A percentile compares a stretch with the other conserved stretches of the same genome.
These are phyloP conservation scores for Teunomyces aglyptinius DNA, from an alignment of 805 yeast genomes.

Conservation along the genomic window DNA sequence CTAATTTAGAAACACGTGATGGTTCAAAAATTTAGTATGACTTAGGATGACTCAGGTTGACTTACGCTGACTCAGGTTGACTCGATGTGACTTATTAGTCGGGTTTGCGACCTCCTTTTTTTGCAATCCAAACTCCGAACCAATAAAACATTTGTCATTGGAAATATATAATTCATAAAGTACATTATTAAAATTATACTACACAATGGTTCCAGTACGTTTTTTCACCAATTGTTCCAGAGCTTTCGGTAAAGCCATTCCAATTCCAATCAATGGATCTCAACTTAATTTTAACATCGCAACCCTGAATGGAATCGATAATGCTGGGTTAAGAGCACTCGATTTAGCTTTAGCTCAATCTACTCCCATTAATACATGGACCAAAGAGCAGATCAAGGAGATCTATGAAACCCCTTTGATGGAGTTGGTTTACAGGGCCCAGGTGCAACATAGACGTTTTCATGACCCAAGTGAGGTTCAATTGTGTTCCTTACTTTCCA, in stretches of 20 bases:
- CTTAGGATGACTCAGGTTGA: conserved; percentile 6
- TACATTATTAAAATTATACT: neutral
- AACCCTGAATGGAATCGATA: neutral
- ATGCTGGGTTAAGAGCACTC: neutral
- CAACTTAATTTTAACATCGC: conserved; percentile 10
- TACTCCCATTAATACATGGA: conserved; percentile 47
- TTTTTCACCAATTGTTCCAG: neutral
- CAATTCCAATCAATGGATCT: conserved; percentile 3
- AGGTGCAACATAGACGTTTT: conserved; percentile 60
- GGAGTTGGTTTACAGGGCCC: conserved; percentile 60
- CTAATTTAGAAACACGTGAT: conserved; percentile 2
- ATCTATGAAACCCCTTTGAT: conserved; percentile 66
- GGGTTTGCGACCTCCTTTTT: neutral
- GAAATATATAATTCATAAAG: neutral
- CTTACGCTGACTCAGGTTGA: conserved; percentile 8
- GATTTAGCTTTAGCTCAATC: conserved; percentile 10
- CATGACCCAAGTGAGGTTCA: conserved; percentile 73
- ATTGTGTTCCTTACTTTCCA: conserved; percentile 69
- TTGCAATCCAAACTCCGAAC: neutral
- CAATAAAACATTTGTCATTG: neutral
- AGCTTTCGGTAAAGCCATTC: neutral
- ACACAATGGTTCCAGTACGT: neutral
- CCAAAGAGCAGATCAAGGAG: conserved; percentile 54
- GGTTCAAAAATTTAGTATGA: too few species aligned
- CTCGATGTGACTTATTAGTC: conserved; percentile 4